Percentiles rank a stretch among this genome's conserved stretches.
Conservation (phyloP, 78 protist species). For the Goniomonas avonlea region DNA sequence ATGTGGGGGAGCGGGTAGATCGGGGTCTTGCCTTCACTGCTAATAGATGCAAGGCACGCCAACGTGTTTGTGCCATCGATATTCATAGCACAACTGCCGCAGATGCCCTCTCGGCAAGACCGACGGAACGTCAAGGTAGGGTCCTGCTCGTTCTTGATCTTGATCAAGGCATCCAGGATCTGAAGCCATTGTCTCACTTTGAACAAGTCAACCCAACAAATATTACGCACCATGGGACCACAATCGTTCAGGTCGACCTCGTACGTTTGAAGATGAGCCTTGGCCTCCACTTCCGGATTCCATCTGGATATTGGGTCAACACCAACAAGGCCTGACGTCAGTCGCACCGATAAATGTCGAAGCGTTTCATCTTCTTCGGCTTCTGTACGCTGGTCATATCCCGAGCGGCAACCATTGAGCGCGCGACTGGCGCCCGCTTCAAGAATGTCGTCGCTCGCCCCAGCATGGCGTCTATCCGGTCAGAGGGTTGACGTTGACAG, state of each 20-base stretch:
- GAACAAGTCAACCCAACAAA: background rate
- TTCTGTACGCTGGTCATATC: too few relatives aligned
- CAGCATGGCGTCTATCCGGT: too few relatives aligned
- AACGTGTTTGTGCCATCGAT: slow-evolving; percentile 44
- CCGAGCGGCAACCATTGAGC: too few relatives aligned
- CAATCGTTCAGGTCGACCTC: slow-evolving; percentile 34
- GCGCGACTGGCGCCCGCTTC: too few relatives aligned
- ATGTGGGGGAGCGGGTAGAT: slow-evolving; percentile 54
- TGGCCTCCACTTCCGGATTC: slow-evolving; percentile 1
- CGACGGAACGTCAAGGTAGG: slow-evolving; percentile 50
- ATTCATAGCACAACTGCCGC: slow-evolving; percentile 56
- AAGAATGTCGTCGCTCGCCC: too few relatives aligned
- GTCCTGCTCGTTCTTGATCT: slow-evolving; percentile 48
- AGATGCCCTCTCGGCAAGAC: slow-evolving; percentile 58
- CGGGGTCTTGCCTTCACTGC: background rate
- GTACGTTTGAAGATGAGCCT: background rate
- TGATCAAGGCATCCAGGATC: slow-evolving; percentile 42
- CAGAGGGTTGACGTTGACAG: too few relatives aligned
- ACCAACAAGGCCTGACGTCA: too few relatives aligned
- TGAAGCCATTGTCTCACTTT: background rate
- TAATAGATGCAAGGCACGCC: slow-evolving; percentile 39
- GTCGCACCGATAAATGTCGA: too few relatives aligned
- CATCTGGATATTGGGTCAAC: slow-evolving; percentile 16
- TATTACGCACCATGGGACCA: slow-evolving; percentile 37
- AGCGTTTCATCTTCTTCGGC: too few relatives aligned